Conservation (phyloP, 1,284 basidiomycete species). For the Meira miltonrushii region DNA sequence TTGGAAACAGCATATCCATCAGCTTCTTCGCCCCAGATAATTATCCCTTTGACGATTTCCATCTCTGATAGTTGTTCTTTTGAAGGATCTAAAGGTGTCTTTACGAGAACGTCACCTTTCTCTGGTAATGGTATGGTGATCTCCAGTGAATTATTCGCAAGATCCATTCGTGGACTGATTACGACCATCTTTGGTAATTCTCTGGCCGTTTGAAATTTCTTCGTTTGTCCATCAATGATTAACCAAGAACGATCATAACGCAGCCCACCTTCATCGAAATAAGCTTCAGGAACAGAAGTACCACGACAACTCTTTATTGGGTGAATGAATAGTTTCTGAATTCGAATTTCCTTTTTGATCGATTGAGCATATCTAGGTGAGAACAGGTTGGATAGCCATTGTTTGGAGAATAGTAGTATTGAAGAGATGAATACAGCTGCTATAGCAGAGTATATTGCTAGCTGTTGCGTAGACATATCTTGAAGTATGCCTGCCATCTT, state of each 20-base stretch:
- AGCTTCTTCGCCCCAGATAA: slow-evolving; percentile 32
- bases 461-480: neutral
- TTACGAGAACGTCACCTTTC: slow-evolving; percentile 16
- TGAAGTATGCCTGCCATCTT: too few relatives aligned
- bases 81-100: slow-evolving; percentile 26
- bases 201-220: slow-evolving; percentile 40
- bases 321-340: slow-evolving; percentile 25
- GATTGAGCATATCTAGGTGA: neutral
- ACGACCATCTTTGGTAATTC: slow-evolving; percentile 44
- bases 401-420: too few relatives aligned
- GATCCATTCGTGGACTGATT: slow-evolving; percentile 32
- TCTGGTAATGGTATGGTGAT: slow-evolving; percentile 37
- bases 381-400: too few relatives aligned
- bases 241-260: slow-evolving; percentile 44
- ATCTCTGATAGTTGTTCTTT: slow-evolving; percentile 19
- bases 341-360: slow-evolving; percentile 9
- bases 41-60: slow-evolving; percentile 34
- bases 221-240: slow-evolving; percentile 36
- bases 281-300: slow-evolving; percentile 27
- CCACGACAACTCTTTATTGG: slow-evolving; percentile 47
- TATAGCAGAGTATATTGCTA: too few relatives aligned
- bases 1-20: slow-evolving; percentile 39
- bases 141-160: slow-evolving; percentile 18
- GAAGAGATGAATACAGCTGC: too few relatives aligned
- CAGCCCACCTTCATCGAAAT: slow-evolving; percentile 31